Evolutionary conservation across 2,329 filamentous ascomycete genomes (phyloP).

Genomic region (Paecilomyces formosus): DNA sequence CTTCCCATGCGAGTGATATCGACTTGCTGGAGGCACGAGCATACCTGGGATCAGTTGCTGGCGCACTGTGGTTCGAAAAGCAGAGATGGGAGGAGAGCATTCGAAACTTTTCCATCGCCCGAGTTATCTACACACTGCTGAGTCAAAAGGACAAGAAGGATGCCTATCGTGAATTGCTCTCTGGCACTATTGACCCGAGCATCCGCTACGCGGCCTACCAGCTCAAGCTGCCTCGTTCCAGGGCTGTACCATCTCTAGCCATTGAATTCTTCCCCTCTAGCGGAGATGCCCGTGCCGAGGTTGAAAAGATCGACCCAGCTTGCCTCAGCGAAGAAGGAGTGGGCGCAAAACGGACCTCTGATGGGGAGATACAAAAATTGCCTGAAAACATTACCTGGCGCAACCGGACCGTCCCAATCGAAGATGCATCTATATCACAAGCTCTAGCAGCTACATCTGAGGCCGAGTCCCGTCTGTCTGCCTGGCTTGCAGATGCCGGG

Average conservation of each 20-base stretch:
- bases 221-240: slow-evolving; percentile 75
- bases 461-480: slow-evolving; percentile 46
- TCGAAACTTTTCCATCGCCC: slow-evolving; percentile 64
- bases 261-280: slow-evolving; percentile 67
- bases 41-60: slow-evolving; percentile 69
- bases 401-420: slow-evolving; percentile 74
- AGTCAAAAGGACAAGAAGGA: slow-evolving; percentile 60
- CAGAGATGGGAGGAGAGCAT: slow-evolving; percentile 77
- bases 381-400: slow-evolving; percentile 81
- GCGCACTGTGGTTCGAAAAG: slow-evolving; percentile 78
- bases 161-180: slow-evolving; percentile 75
- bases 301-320: slow-evolving; percentile 64
- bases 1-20: slow-evolving; percentile 58
- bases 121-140: slow-evolving; percentile 76
- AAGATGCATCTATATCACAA: slow-evolving; percentile 85
- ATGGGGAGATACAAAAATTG: slow-evolving; percentile 41
- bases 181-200: slow-evolving; percentile 82
- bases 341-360: slow-evolving; percentile 38
- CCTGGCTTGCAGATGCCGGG: slow-evolving; percentile 38
- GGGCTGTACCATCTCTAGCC: slow-evolving; percentile 71
- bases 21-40: slow-evolving; percentile 81
- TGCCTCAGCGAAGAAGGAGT: slow-evolving; percentile 55
- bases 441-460: slow-evolving; percentile 64
- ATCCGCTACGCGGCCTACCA: slow-evolving; percentile 94
- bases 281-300: slow-evolving; percentile 52